Base-by-base conservation (phyloP, 768 basidiomycete genomes). In the Calocybe cyanea region DNA sequence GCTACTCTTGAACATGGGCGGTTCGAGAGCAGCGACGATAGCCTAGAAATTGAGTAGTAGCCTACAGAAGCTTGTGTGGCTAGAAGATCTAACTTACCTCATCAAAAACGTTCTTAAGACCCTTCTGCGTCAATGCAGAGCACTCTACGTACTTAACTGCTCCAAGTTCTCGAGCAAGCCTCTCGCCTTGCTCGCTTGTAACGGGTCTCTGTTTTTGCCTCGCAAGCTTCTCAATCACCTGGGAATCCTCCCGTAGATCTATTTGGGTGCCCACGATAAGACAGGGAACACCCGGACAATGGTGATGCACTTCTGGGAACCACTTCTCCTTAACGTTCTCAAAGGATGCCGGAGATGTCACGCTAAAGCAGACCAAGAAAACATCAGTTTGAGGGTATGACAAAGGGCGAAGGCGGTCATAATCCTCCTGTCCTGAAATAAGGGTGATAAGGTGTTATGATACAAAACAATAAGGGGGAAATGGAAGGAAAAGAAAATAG, bases 281-380 rank as follows among this genome's bases (percentile, higher is more conserved):
- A 79, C 95, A 97, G 55, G 95, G 94, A 47, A 97, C 95, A 40
- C 96, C 95, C 13, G 96, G 96, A 77, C 96, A 99, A 63, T 99
- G 96, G 65, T 98, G 96, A 65, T 94, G 94, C 43, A 99, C 95
- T 73, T 99, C 96, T 4, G 96, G 96, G 80, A 98, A 96, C 96
- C 96, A 99, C 67, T 99, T 99, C 72, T 99, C 96, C 80, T 96
- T 98, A 61, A 99, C 95, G 86, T 99, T 98, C 70, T 99, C 96
- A 63, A 97, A 99, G 38, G 92, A 95, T 21, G 96, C 95, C 3
- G 95, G 96, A 8, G 90, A 93, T 33, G 95, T 97, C 57, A 99
- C 96, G 62, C 91, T 94, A 78, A 98, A 99, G 72, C 96, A 99
- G 56, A 99, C 95, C 47, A 99, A 78, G 80, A 99, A 98, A 47